Evolutionary conservation across 2,329 filamentous ascomycete genomes (phyloP), one percentile per base, ranked within the genome.

Genomic region (Ascochyta clinopodiicola): DNA sequence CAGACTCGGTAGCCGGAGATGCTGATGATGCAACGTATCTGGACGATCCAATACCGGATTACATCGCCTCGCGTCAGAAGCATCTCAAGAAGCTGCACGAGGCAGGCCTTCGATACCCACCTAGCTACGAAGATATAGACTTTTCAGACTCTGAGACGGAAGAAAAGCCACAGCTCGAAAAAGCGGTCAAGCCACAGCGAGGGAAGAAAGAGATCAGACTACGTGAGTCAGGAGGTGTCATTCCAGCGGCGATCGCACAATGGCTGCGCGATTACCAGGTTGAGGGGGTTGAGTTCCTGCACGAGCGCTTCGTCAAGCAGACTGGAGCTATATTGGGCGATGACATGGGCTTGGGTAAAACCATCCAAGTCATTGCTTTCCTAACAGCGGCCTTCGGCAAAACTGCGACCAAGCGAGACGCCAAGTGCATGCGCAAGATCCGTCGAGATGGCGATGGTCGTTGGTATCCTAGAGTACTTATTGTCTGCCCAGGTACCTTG

Each of bases 341-440:
- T 70, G 95, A 99, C 69, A 99, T 99, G 95, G 95, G 95, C 19
- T 77, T 99, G 29, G 95, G 95, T 0, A 99, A 99, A 76, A 99
- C 95, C 0, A 91, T 99, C 2, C 95, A 99, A 74, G 91, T 99
- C 24, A 95, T 92, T 53, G 90, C 93, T 0, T 98, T 99, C 62
- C 80, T 99, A 21, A 91, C 92, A 0, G 92, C 88, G 1, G 93
- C 92, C 0, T 99, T 96, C 72, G 95, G 95, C 7, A 99, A 99
- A 77, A 96, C 90, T 0, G 94, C 88, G 0, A 94, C 96, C 65
- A 89, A 93, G 72, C 82, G 92, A 45, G 95, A 99, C 67, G 80
- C 78, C 4, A 96, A 96, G 71, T 84, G 92, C 19, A 93, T 98
- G 89, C 86, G 94, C 34, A 95, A 95, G 71, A 88, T 95, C 71